Percentiles rank a stretch among this genome's conserved stretches.
These are phyloP conservation scores for Termitomyces sp. DNA, from an alignment of 768 basidiomycete genomes.

Conservation along the genomic window DNA sequence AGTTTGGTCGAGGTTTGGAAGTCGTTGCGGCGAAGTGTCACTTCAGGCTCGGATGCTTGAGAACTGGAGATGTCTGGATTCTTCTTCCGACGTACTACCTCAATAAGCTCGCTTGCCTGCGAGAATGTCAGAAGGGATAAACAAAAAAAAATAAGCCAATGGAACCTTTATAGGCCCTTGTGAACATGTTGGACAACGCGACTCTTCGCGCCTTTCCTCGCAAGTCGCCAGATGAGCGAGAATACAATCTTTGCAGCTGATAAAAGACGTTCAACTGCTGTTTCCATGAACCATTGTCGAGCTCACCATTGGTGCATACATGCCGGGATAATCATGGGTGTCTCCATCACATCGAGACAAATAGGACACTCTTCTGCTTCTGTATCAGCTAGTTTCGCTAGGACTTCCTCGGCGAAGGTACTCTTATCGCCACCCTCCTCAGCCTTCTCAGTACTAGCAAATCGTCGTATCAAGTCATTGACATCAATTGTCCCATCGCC, in stretches of 20 bases:
- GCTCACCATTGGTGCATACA: constrained; percentile 79
- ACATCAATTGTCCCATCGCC: constrained; percentile 51
- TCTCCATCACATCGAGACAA: constrained; percentile 77
- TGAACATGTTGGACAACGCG: constrained; percentile 79
- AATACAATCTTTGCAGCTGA: constrained; percentile 90
- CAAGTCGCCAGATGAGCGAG: constrained; percentile 67
- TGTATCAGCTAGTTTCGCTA: constrained; percentile 60
- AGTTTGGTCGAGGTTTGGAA: constrained; percentile 92
- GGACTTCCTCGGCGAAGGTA: constrained; percentile 60
- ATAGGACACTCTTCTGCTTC: constrained; percentile 70
- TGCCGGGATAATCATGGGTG: constrained; percentile 64
- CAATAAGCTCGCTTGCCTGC: constrained; percentile 63
- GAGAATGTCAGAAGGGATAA: not conserved
- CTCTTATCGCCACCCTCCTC: constrained; percentile 30
- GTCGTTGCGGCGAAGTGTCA: constrained; percentile 74
- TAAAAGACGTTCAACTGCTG: not conserved
- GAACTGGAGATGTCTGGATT: constrained; percentile 25
- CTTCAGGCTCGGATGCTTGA: constrained; percentile 37
- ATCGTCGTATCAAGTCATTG: constrained; percentile 55
- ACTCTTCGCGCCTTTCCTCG: constrained; percentile 66
- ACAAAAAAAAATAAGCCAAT: not conserved
- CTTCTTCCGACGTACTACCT: constrained; percentile 48
- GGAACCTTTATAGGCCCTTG: constrained; percentile 62
- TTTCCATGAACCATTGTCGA: not conserved
- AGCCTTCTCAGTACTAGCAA: constrained; percentile 39